Conservation (phyloP, 2,329 filamentous ascomycete genomes). For the Onygenales sp. region DNA sequence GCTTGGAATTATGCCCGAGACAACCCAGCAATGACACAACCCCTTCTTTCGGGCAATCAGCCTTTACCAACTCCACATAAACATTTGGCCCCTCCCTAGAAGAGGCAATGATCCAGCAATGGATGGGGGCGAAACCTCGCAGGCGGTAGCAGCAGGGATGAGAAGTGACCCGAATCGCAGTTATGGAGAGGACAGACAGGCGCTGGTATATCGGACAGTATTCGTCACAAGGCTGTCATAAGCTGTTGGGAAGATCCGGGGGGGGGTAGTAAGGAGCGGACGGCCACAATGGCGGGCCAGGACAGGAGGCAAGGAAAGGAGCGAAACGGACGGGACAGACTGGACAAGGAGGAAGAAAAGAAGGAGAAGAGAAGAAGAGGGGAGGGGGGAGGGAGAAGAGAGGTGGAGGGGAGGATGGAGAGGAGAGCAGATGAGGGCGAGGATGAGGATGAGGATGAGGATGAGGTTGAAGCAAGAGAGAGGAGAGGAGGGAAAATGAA, state of each 20-base stretch:
- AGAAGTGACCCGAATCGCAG: background rate
- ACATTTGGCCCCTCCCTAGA: conserved; percentile 1
- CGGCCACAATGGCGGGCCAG: conserved; percentile 26
- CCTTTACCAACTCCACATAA: background rate
- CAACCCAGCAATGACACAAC: background rate
- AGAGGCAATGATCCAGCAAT: background rate
- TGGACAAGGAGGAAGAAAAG: conserved; percentile 7
- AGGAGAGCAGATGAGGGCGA: conserved; percentile 4
- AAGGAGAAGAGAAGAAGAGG: conserved; percentile 10
- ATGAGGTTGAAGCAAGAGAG: conserved; percentile 10
- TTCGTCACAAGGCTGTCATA: conserved; percentile 1
- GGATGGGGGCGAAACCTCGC: conserved; percentile 6
- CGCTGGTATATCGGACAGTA: background rate
- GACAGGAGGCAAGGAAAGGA: conserved; percentile 6
- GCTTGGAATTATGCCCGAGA: background rate
- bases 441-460: conserved; percentile 4
- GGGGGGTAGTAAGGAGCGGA: conserved; percentile 25
- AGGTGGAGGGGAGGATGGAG: conserved; percentile 3
- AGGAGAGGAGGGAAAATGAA: conserved; percentile 8
- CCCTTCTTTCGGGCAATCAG: background rate
- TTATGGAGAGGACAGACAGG: background rate
- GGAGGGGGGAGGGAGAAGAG: conserved; percentile 9
- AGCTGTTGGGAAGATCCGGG: background rate
- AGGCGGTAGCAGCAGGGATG: background rate
- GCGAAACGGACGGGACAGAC: conserved; percentile 8